phyloP scores from a whole-genome alignment of 1,284 basidiomycete species.

The Leccinum insolens region DNA sequence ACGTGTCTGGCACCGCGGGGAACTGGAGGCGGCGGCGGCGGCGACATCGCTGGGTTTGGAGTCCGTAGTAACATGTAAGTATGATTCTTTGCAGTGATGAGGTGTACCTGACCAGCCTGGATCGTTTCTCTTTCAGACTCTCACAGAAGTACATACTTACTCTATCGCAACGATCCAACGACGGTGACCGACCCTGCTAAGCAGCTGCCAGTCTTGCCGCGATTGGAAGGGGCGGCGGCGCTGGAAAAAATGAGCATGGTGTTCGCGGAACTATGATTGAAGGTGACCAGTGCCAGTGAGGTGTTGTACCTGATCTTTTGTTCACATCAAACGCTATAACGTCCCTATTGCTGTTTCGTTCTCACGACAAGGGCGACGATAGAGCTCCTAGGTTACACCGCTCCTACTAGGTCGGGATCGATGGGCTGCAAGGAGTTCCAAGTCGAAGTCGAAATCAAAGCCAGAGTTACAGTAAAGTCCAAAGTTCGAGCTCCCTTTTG shows the following conservation, averaged over 20 bases:
- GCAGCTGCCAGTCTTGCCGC: too few relatives aligned
- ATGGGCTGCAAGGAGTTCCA: neutral
- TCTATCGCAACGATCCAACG: neutral
- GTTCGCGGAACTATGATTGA: neutral
- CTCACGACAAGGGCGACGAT: neutral
- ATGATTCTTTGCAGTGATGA: neutral
- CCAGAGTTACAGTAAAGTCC: neutral
- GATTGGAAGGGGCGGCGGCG: neutral
- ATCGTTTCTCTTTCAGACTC: neutral
- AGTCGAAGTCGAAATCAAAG: neutral
- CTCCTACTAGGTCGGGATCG: neutral
- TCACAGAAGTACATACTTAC: neutral
- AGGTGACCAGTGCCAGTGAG: neutral
- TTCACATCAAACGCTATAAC: too few relatives aligned
- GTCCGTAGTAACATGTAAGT: neutral
- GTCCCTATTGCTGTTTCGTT: too few relatives aligned
- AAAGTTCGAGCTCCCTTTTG: neutral
- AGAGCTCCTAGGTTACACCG: neutral
- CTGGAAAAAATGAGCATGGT: neutral
- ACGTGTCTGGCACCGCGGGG: neutral
- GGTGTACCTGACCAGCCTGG: neutral
- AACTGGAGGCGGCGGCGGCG: neutral
- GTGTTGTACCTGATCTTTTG: neutral
- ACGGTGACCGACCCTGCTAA: neutral
- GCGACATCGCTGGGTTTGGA: neutral